phyloP scores from a whole-genome alignment of 805 yeast species.

The Tetrapisispora iriomotensis region DNA sequence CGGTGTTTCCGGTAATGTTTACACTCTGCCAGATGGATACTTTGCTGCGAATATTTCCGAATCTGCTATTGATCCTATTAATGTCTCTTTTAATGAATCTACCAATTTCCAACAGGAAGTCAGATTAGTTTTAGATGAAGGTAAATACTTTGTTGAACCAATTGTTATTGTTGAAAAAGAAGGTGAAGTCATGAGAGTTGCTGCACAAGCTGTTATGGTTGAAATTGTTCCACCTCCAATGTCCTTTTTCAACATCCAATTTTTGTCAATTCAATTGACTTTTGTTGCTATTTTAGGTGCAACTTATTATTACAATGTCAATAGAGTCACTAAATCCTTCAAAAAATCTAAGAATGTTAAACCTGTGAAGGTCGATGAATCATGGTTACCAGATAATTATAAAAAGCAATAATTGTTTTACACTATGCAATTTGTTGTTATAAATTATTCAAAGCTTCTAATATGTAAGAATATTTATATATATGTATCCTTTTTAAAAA shows the following conservation, averaged over 20 bases:
- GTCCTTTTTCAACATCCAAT: slow-evolving; percentile 63
- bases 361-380: slow-evolving; percentile 29
- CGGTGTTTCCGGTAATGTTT: slow-evolving; percentile 62
- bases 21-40: slow-evolving; percentile 44
- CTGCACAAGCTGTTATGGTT: slow-evolving; percentile 49
- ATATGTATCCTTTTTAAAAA: too few species aligned
- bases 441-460: too few species aligned
- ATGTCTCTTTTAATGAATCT: slow-evolving; percentile 40
- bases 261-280: slow-evolving; percentile 51
- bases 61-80: slow-evolving; percentile 51
- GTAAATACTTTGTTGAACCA: slow-evolving; percentile 51
- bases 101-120: slow-evolving; percentile 48
- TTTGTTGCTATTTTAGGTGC: slow-evolving; percentile 41
- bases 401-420: too few species aligned
- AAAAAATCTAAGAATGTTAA: slow-evolving; percentile 6
- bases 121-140: slow-evolving; percentile 47
- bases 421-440: too few species aligned
- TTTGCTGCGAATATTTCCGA: slow-evolving; percentile 53
- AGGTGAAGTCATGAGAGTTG: slow-evolving; percentile 43
- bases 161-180: slow-evolving; percentile 43
- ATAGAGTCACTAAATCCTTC: neutral
- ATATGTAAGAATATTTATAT: neutral
- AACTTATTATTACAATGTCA: slow-evolving; percentile 35
- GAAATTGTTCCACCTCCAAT: slow-evolving; percentile 54
- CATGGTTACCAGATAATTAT: slow-evolving; percentile 54